phyloP scores from a whole-genome alignment of 1,139 yeast species.

The Candida tunisiensis region DNA sequence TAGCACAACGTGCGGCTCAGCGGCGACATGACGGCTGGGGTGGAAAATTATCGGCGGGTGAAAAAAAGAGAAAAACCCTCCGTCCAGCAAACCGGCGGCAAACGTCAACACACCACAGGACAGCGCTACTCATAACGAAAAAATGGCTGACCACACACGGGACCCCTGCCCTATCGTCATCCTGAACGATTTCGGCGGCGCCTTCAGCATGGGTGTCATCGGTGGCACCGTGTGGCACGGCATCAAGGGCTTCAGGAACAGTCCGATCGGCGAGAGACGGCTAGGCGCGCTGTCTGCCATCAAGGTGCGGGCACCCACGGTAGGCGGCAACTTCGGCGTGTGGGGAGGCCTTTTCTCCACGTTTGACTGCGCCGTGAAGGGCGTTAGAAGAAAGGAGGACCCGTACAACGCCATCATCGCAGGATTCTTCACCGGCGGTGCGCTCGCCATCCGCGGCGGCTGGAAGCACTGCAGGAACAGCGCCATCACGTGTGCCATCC shows the following conservation, averaged over 20 bases:
- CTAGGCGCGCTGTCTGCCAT: conserved; percentile 81
- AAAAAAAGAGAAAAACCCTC: too few relatives aligned
- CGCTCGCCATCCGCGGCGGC: conserved; percentile 96
- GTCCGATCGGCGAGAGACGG: conserved; percentile 88
- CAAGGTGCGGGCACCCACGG: conserved; percentile 94
- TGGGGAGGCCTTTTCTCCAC: conserved; percentile 99
- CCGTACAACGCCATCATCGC: conserved; percentile 98
- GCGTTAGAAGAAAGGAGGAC: conserved; percentile 92
- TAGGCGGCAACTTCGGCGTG: conserved; percentile 97
- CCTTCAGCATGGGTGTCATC: conserved; percentile 95
- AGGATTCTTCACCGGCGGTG: conserved; percentile 97
- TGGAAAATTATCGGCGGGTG: too few relatives aligned
- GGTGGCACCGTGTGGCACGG: conserved; percentile 99
- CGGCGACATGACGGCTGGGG: too few relatives aligned
- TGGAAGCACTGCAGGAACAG: conserved; percentile 95
- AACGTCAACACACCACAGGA: too few relatives aligned
- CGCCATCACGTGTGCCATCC: conserved; percentile 95
- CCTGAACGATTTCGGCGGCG: conserved; percentile 95
- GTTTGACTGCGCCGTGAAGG: conserved; percentile 91
- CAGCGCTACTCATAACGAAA: too few relatives aligned
- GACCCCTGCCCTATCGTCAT: conserved; percentile 98
- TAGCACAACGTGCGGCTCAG: too few relatives aligned
- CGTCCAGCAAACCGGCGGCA: too few relatives aligned
- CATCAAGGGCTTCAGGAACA: conserved; percentile 94
- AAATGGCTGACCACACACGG: conserved; percentile 82